phyloP scores from a whole-genome alignment of 2,329 filamentous ascomycete genomes.

The Phyllosticta citribraziliensis region DNA sequence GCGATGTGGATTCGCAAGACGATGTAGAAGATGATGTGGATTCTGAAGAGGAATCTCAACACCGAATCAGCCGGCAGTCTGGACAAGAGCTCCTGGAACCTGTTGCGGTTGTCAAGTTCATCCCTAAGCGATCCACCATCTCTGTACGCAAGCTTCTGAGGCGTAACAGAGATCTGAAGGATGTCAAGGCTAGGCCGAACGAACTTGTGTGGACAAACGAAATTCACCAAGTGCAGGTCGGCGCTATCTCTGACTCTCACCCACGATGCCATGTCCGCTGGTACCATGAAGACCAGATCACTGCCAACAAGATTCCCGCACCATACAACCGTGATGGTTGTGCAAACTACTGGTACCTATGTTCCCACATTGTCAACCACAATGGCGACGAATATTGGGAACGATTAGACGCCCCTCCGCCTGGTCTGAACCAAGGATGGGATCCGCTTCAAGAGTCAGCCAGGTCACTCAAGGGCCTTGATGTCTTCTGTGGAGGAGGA shows the following conservation, averaged over 20 bases:
- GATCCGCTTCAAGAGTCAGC: constrained; percentile 30
- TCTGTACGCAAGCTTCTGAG: constrained; percentile 45
- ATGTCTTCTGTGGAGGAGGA: constrained; percentile 69
- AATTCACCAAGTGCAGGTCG: constrained; percentile 27
- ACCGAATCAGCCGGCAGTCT: neutral
- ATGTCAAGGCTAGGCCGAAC: constrained; percentile 41
- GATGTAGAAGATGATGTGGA: too few species aligned
- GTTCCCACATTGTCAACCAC: neutral
- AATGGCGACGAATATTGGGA: neutral
- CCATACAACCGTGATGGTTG: constrained; percentile 59
- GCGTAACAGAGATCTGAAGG: constrained; percentile 29
- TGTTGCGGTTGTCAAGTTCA: constrained; percentile 44
- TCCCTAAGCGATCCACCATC: constrained; percentile 21
- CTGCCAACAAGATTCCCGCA: constrained; percentile 35
- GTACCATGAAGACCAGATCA: constrained; percentile 33
- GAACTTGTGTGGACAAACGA: constrained; percentile 49
- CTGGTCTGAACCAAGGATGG: constrained; percentile 44
- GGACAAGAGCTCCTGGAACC: constrained; percentile 41
- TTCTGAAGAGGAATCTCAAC: neutral
- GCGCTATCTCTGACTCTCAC: constrained; percentile 28
- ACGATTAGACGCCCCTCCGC: constrained; percentile 4
- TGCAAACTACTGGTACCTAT: constrained; percentile 56
- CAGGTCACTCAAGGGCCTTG: constrained; percentile 43
- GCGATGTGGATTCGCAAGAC: neutral
- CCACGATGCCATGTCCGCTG: constrained; percentile 50